Conservation (phyloP, 257 asterid genomes). For the Hygrophila difformis region DNA sequence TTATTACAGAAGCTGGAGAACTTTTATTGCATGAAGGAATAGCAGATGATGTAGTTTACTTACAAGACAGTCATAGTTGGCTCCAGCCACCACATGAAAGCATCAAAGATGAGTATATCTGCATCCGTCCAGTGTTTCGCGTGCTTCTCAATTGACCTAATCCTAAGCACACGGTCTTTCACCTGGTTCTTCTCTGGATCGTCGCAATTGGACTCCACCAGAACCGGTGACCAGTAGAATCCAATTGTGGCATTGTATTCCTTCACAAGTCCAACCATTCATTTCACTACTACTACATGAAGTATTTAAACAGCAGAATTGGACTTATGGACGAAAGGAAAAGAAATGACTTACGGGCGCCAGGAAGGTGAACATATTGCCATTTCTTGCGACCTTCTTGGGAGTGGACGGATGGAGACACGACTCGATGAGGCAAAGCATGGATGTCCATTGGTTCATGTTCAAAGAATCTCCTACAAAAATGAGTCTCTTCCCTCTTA, state of each 20-base stretch:
- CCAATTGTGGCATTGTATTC: constrained; percentile 65
- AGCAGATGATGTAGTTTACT: constrained; percentile 11
- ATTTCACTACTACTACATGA: too few species aligned
- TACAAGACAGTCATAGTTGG: constrained; percentile 48
- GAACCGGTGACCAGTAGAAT: constrained; percentile 79
- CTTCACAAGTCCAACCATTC: constrained; percentile 20
- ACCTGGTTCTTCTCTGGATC: constrained; percentile 34
- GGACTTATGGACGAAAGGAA: too few species aligned
- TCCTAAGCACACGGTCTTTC: constrained; percentile 35
- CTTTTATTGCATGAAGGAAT: background rate
- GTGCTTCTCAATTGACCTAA: constrained; percentile 52
- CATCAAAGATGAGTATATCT: constrained; percentile 61
- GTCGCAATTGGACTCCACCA: constrained; percentile 79
- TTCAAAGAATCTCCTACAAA: constrained; percentile 71
- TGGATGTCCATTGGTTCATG: constrained; percentile 52
- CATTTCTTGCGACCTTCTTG: constrained; percentile 9
- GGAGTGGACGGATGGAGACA: constrained; percentile 27
- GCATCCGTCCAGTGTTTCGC: constrained; percentile 74
- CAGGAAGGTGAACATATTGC: constrained; percentile 21
- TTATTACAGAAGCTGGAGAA: constrained; percentile 16
- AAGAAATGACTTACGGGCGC: constrained; percentile 26
- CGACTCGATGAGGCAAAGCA: constrained; percentile 52
- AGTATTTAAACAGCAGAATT: too few species aligned
- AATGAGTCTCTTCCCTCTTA: constrained; percentile 49
- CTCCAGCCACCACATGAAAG: constrained; percentile 67